phyloP scores from a whole-genome alignment of 805 yeast genomes.

The Suhomyces xylopsoci region DNA sequence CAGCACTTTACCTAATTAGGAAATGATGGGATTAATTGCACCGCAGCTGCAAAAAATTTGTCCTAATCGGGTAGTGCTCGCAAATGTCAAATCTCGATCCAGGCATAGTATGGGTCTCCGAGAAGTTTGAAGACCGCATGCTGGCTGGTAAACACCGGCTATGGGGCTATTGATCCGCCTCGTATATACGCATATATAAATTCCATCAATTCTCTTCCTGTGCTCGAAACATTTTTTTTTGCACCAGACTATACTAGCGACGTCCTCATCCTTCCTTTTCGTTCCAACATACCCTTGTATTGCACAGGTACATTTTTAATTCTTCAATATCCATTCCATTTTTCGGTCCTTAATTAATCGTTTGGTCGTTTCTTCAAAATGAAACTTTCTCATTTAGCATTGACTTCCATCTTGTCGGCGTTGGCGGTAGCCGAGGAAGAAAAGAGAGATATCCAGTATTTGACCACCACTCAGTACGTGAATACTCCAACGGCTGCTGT shows the following conservation, averaged over 20 bases:
- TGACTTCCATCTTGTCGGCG: conserved; percentile 6
- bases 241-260: not conserved
- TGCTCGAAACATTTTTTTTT: not conserved
- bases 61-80: conserved; percentile 9
- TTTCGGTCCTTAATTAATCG: not conserved
- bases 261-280: not conserved
- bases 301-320: not conserved
- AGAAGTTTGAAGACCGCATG: not conserved
- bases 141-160: not conserved
- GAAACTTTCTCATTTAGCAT: conserved; percentile 3
- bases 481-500: not conserved
- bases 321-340: not conserved
- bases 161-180: not conserved
- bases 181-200: not conserved
- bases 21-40: not conserved
- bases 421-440: conserved; percentile 7
- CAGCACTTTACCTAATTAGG: conserved; percentile 8
- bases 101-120: not conserved
- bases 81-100: conserved; percentile 1
- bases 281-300: not conserved
- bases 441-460: conserved; percentile 5
- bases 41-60: conserved; percentile 6
- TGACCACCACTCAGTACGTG: conserved; percentile 2
- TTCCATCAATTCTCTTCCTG: not conserved
- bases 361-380: not conserved